phyloP scores from a whole-genome alignment of 2,329 filamentous ascomycete genomes.

The Emergomyces orientalis region DNA sequence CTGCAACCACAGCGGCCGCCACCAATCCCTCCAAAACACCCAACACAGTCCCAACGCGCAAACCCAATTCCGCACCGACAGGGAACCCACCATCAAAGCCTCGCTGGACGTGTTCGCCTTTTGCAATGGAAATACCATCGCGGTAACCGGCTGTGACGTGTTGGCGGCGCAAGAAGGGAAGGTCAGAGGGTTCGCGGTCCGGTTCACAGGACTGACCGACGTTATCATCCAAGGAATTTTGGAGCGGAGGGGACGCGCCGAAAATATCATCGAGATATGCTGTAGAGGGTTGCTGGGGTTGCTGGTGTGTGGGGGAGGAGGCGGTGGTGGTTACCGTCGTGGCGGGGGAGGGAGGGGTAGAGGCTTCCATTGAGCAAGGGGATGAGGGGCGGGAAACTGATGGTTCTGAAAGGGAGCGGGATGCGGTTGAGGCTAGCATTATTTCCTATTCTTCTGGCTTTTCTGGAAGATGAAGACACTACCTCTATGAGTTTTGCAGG shows the following conservation, averaged over 20 bases:
- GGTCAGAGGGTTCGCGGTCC: constrained; percentile 49
- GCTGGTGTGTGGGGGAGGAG: neutral
- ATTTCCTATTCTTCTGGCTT: neutral
- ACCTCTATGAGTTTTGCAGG: neutral
- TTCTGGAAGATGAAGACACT: neutral
- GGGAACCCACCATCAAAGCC: constrained; percentile 90
- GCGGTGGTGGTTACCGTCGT: constrained; percentile 3
- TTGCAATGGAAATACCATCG: constrained; percentile 70
- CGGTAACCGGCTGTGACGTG: constrained; percentile 84
- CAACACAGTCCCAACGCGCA: constrained; percentile 62
- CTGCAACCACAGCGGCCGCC: constrained; percentile 11
- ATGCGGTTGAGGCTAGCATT: neutral
- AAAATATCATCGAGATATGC: constrained; percentile 34
- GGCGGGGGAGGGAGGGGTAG: neutral
- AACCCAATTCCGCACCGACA: constrained; percentile 70
- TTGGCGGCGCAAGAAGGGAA: constrained; percentile 62
- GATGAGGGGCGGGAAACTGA: neutral
- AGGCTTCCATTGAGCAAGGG: neutral
- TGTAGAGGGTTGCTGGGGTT: neutral
- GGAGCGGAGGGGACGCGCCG: constrained; percentile 28
- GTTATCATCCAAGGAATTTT: neutral
- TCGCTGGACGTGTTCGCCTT: constrained; percentile 65
- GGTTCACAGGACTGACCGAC: neutral
- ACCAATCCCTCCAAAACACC: constrained; percentile 67
- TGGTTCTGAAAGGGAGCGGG: neutral